These are phyloP conservation scores for Vigna radiata DNA, from an alignment of 306 rosid genomes.

Conservation along the genomic window DNA sequence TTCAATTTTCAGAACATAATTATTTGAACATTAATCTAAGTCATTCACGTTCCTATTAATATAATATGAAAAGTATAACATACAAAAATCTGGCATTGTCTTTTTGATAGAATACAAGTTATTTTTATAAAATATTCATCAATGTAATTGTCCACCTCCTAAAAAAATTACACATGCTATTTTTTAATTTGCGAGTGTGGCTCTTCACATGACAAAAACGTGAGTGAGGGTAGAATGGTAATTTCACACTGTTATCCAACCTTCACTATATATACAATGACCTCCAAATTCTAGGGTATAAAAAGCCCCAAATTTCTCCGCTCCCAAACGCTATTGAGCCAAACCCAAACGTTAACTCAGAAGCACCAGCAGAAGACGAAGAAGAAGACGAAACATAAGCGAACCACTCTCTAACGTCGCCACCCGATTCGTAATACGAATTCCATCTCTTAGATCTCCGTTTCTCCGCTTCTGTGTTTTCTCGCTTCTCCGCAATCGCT, in stretches of 20 bases:
- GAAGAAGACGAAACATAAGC: conserved; percentile 26
- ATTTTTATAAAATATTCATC: not conserved
- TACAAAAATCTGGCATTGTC: too few relatives aligned
- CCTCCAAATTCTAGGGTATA: conserved; percentile 83
- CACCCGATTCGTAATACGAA: conserved; percentile 37
- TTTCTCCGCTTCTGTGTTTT: not conserved
- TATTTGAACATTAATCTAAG: too few relatives aligned
- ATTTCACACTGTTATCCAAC: not conserved
- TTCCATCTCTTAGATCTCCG: conserved; percentile 27
- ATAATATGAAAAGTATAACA: too few relatives aligned
- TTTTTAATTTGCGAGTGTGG: not conserved
- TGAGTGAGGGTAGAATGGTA: conserved; percentile 46
- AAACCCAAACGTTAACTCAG: conserved; percentile 54
- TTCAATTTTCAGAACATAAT: too few relatives aligned
- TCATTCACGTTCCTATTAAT: too few relatives aligned
- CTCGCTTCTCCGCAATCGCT: conserved; percentile 5
- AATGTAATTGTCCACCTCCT: not conserved
- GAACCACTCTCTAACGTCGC: conserved; percentile 35
- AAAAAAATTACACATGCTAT: not conserved
- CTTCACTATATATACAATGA: conserved; percentile 71
- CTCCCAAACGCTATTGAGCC: conserved; percentile 48
- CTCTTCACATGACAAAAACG: conserved; percentile 10
- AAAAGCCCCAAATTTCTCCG: conserved; percentile 75
- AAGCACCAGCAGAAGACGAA: conserved; percentile 29
- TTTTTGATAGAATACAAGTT: too few relatives aligned